A percentile compares a stretch with the other conserved stretches of the same genome.
Evolutionary conservation across 805 yeast species (phyloP).

Genomic region (Candida oleophila): DNA sequence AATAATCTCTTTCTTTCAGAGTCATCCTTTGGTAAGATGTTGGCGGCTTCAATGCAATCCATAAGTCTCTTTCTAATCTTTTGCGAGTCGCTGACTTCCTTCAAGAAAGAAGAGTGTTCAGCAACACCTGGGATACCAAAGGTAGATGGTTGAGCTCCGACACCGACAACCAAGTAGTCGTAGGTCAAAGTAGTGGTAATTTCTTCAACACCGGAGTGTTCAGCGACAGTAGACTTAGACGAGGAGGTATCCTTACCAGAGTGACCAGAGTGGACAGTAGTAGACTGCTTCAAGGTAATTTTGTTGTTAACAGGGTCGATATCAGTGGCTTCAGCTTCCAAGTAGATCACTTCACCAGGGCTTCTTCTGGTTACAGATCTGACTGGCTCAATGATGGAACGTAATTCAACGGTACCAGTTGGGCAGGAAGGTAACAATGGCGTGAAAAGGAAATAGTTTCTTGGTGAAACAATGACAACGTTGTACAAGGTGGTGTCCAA

Average conservation of each 20-base stretch:
- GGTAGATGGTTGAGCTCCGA: slow-evolving; percentile 93
- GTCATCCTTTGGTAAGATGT: slow-evolving; percentile 69
- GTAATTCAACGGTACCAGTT: slow-evolving; percentile 85
- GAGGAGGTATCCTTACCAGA: slow-evolving; percentile 50
- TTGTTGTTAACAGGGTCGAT: slow-evolving; percentile 72
- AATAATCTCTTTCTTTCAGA: slow-evolving; percentile 82
- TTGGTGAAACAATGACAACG: slow-evolving; percentile 87
- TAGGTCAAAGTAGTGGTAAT: slow-evolving; percentile 52
- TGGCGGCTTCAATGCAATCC: slow-evolving; percentile 88
- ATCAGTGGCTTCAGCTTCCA: slow-evolving; percentile 87
- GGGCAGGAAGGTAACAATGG: slow-evolving; percentile 95
- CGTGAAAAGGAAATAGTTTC: slow-evolving; percentile 93
- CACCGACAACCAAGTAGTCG: slow-evolving; percentile 88
- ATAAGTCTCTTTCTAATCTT: slow-evolving; percentile 78
- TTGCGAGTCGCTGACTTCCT: slow-evolving; percentile 87
- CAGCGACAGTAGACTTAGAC: slow-evolving; percentile 37
- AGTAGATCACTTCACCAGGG: slow-evolving; percentile 74
- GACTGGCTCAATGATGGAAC: slow-evolving; percentile 93
- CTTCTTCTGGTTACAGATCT: slow-evolving; percentile 80
- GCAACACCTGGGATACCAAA: slow-evolving; percentile 94
- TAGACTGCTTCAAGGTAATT: slow-evolving; percentile 61
- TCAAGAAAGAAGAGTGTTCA: slow-evolving; percentile 83
- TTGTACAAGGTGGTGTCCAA: slow-evolving; percentile 85
- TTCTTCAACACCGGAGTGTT: slow-evolving; percentile 42
- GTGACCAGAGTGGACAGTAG: slow-evolving; percentile 55